Conservation (phyloP, 176 grass and related monocot species). For the Aegilops umbellulata region DNA sequence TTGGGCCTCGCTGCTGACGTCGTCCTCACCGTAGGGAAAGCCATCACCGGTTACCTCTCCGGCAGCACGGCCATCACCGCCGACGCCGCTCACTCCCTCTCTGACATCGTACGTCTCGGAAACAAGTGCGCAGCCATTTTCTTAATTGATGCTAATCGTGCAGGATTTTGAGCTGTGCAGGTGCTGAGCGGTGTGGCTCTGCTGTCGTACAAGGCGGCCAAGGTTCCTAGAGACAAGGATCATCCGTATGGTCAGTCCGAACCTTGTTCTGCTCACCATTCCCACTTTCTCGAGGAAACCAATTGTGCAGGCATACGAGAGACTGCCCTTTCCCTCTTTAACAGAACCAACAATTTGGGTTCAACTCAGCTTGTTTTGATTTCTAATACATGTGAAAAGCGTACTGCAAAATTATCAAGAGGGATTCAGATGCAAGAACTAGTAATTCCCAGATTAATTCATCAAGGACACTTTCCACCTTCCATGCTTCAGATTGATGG, state of each 20-base stretch:
- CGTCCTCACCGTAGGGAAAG: slow-evolving; percentile 60
- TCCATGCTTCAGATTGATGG: not conserved
- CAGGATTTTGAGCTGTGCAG: slow-evolving; percentile 24
- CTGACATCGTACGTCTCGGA: slow-evolving; percentile 61
- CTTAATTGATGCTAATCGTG: slow-evolving; percentile 15
- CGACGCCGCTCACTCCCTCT: slow-evolving; percentile 92
- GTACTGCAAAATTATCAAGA: not conserved
- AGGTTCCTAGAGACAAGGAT: slow-evolving; percentile 77
- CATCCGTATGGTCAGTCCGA: slow-evolving; percentile 83
- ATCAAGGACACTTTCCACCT: not conserved
- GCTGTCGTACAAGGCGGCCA: slow-evolving; percentile 79
- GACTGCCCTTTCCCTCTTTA: not conserved
- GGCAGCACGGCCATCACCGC: slow-evolving; percentile 88
- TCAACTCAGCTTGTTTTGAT: not conserved
- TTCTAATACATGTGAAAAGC: not conserved
- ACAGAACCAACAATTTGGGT: not conserved
- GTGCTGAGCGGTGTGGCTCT: slow-evolving; percentile 85
- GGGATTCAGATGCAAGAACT: not conserved
- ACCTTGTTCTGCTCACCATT: not conserved
- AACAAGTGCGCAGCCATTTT: not conserved
- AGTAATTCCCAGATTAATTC: not conserved
- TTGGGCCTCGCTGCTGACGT: slow-evolving; percentile 70
- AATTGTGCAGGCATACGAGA: not conserved
- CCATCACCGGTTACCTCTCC: slow-evolving; percentile 70
- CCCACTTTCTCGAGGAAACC: slow-evolving; percentile 2